Percentiles rank a stretch among this genome's conserved stretches.
Conservation (phyloP, 108 stramenopile species). For the Fragilariopsis cylindrus region DNA sequence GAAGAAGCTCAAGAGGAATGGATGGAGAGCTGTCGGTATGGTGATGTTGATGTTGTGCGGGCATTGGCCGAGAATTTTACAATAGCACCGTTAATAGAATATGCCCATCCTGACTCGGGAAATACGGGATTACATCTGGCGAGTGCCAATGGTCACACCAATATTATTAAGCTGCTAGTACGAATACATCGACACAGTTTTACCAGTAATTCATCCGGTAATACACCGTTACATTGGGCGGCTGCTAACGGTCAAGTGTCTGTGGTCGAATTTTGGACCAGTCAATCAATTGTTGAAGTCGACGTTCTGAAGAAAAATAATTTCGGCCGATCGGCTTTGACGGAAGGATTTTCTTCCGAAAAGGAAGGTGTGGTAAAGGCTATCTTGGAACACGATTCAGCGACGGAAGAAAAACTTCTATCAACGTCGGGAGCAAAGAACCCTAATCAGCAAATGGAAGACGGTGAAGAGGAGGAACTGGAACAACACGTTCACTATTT, state of each 20-base stretch:
- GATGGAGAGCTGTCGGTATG: slow-evolving; percentile 76
- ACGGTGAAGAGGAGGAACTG: background rate
- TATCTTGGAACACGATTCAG: slow-evolving; percentile 84
- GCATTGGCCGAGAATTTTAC: slow-evolving; percentile 40
- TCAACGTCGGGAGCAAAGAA: slow-evolving; percentile 11
- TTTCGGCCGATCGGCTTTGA: slow-evolving; percentile 83
- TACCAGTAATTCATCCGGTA: slow-evolving; percentile 61
- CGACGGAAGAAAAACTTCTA: slow-evolving; percentile 81
- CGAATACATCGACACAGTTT: slow-evolving; percentile 28
- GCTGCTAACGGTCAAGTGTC: slow-evolving; percentile 66
- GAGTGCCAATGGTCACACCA: slow-evolving; percentile 72
- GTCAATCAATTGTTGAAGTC: slow-evolving; percentile 36
- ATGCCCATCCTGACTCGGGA: slow-evolving; percentile 31
- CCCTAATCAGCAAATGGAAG: slow-evolving; percentile 3
- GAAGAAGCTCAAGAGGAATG: slow-evolving; percentile 65
- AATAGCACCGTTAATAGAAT: slow-evolving; percentile 18
- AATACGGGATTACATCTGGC: slow-evolving; percentile 83
- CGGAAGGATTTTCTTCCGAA: slow-evolving; percentile 79
- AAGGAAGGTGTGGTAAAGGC: slow-evolving; percentile 63
- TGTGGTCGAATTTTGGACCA: slow-evolving; percentile 55
- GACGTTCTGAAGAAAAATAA: slow-evolving; percentile 79
- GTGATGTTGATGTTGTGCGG: slow-evolving; percentile 67
- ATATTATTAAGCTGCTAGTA: slow-evolving; percentile 53
- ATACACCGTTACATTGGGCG: slow-evolving; percentile 89
- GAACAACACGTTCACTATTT: slow-evolving; percentile 56